phyloP scores from a whole-genome alignment of 169 alveolate species.

The Eimeria praecox region DNA sequence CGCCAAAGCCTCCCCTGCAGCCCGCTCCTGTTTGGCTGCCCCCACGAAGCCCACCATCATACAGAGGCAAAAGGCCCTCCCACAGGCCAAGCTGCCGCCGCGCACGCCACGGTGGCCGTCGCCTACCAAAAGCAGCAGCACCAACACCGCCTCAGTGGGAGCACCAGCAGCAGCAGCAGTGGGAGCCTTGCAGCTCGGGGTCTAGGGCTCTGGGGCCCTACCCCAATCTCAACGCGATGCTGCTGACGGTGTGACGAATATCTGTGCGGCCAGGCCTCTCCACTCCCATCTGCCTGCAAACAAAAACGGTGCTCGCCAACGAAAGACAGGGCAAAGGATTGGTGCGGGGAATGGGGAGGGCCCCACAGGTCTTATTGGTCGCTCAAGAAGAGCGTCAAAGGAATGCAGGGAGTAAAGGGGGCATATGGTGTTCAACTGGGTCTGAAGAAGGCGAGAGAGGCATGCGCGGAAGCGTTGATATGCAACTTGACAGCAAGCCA shows the following conservation, averaged over 20 bases:
- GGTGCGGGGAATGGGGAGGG: neutral
- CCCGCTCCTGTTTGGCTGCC: conserved; percentile 34
- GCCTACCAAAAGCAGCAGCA: conserved; percentile 10
- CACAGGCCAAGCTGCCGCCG: neutral
- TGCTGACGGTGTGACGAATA: neutral
- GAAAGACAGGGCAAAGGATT: neutral
- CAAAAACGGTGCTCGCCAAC: neutral
- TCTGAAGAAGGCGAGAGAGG: neutral
- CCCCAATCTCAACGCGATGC: neutral
- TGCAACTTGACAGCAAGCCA: neutral
- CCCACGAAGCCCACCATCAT: conserved; percentile 47
- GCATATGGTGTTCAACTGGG: neutral
- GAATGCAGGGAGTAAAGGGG: neutral
- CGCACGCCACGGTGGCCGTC: neutral
- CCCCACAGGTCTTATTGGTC: neutral
- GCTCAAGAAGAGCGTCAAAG: neutral
- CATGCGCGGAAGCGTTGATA: neutral
- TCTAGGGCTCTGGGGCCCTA: neutral
- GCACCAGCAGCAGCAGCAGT: neutral
- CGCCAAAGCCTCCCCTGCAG: conserved; percentile 1
- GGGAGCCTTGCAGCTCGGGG: neutral
- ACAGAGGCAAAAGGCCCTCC: neutral
- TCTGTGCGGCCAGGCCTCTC: neutral
- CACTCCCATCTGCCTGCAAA: neutral
- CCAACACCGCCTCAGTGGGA: neutral